phyloP scores from a whole-genome alignment of 352 stramenopile genomes.

The Plasmopara viticola region DNA sequence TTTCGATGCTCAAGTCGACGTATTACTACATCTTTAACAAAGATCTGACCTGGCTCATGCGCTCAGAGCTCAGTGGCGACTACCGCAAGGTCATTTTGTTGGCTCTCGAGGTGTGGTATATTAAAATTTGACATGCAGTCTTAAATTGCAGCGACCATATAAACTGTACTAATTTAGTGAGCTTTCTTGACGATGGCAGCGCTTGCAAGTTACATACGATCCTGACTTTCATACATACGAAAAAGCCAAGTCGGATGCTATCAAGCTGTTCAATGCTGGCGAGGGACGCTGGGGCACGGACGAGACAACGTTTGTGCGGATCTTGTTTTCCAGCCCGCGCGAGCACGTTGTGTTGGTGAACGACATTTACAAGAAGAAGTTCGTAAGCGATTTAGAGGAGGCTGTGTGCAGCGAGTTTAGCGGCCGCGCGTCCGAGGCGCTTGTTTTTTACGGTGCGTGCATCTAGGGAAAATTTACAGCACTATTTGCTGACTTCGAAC shows the following conservation, averaged over 20 bases:
- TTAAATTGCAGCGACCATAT: too few species aligned
- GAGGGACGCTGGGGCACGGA: slow-evolving; percentile 72
- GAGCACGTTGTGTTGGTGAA: slow-evolving; percentile 55
- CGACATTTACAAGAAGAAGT: slow-evolving; percentile 62
- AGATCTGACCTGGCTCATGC: slow-evolving; percentile 58
- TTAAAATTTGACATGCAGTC: too few species aligned
- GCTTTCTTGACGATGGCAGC: slow-evolving; percentile 7
- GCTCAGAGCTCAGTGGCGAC: slow-evolving; percentile 58
- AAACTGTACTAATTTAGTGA: neutral
- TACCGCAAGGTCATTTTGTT: slow-evolving; percentile 61
- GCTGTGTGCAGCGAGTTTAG: slow-evolving; percentile 64
- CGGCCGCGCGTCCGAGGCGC: slow-evolving; percentile 46
- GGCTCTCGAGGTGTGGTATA: slow-evolving; percentile 36
- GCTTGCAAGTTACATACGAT: slow-evolving; percentile 39
- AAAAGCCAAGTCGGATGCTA: slow-evolving; percentile 44
- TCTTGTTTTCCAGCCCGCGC: slow-evolving; percentile 51
- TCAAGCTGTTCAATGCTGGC: slow-evolving; percentile 62
- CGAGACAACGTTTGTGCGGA: slow-evolving; percentile 54
- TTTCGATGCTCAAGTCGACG: slow-evolving; percentile 65
- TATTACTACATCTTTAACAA: slow-evolving; percentile 75
- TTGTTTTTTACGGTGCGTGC: slow-evolving; percentile 56
- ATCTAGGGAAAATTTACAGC: neutral
- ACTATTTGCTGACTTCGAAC: neutral
- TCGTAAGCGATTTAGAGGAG: slow-evolving; percentile 48
- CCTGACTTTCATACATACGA: slow-evolving; percentile 48